Percentiles rank a stretch among this genome's conserved stretches.
phyloP scores from a whole-genome alignment of 495 filamentous ascomycete genomes.

The Penicillium lividum region DNA sequence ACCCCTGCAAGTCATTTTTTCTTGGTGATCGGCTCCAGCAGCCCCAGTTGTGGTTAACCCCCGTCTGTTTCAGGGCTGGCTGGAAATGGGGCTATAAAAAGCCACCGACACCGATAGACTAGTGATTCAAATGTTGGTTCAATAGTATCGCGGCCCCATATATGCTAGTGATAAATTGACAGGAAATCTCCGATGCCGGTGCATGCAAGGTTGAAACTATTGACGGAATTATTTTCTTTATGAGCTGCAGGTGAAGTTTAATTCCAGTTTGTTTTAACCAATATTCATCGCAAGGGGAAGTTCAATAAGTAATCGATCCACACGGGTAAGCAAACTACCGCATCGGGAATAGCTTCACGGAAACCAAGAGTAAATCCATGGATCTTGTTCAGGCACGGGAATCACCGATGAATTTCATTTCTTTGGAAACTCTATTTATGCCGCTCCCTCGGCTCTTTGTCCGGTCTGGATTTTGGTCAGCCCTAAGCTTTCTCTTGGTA shows the following conservation, averaged over 20 bases:
- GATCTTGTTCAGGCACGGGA: constrained; percentile 2
- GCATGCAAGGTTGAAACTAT: not conserved
- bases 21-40: constrained; percentile 4
- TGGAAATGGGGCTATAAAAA: not conserved
- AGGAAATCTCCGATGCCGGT: not conserved
- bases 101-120: not conserved
- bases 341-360: constrained; percentile 17
- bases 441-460: constrained; percentile 43
- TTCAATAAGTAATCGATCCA: not conserved
- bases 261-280: not conserved
- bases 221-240: not conserved
- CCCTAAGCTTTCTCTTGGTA: not conserved
- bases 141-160: not conserved
- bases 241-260: not conserved
- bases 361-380: not conserved
- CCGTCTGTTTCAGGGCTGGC: not conserved
- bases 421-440: constrained; percentile 17
- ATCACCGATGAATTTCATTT: not conserved
- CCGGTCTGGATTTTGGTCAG: constrained; percentile 41
- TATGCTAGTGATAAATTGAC: not conserved
- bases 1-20: constrained; percentile 1
- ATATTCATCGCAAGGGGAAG: not conserved
- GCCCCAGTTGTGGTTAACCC: not conserved
- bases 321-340: constrained; percentile 29
- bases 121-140: not conserved